Evolutionary conservation across 2,329 filamentous ascomycete genomes (phyloP).

Genomic region (Sordariomycetes sp.): DNA sequence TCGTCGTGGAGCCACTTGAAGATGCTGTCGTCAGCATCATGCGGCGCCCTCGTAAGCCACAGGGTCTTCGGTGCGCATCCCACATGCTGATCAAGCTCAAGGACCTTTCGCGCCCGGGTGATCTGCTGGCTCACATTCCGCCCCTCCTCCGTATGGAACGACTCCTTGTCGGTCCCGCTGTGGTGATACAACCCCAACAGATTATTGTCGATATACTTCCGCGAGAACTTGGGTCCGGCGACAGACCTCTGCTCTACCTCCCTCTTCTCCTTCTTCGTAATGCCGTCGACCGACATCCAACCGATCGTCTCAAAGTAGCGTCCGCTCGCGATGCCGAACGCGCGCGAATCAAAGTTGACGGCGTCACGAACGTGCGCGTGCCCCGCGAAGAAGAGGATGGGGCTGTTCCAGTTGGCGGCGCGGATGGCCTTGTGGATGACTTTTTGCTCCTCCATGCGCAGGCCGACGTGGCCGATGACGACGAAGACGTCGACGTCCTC

Average conservation of each 20-base stretch:
- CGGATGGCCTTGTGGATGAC: slow-evolving; percentile 69
- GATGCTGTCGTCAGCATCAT: slow-evolving; percentile 61
- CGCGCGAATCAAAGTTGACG: slow-evolving; percentile 61
- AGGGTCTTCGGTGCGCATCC: slow-evolving; percentile 74
- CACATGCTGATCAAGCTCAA: slow-evolving; percentile 59
- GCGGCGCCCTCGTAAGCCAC: slow-evolving; percentile 71
- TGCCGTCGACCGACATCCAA: slow-evolving; percentile 74
- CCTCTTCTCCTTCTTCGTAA: slow-evolving; percentile 21
- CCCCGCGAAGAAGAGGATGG: slow-evolving; percentile 85
- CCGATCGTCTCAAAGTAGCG: slow-evolving; percentile 93
- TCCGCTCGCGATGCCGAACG: slow-evolving; percentile 73
- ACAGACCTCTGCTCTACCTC: slow-evolving; percentile 14
- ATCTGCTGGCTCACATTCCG: slow-evolving; percentile 61
- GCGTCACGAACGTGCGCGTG: slow-evolving; percentile 85
- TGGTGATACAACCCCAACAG: slow-evolving; percentile 74
- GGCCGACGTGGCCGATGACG: slow-evolving; percentile 72
- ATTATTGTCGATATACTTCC: slow-evolving; percentile 91
- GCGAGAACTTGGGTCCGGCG: slow-evolving; percentile 45
- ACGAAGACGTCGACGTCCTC: slow-evolving; percentile 81
- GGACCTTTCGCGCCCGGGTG: slow-evolving; percentile 48
- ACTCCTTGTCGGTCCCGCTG: slow-evolving; percentile 54
- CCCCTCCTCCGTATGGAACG: slow-evolving; percentile 66
- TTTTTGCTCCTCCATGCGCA: slow-evolving; percentile 68
- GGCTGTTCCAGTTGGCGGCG: slow-evolving; percentile 61
- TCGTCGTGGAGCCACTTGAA: slow-evolving; percentile 68